These are phyloP conservation scores for Arxiozyma slooffiae DNA, from an alignment of 1,139 yeast species.

Conservation along the genomic window DNA sequence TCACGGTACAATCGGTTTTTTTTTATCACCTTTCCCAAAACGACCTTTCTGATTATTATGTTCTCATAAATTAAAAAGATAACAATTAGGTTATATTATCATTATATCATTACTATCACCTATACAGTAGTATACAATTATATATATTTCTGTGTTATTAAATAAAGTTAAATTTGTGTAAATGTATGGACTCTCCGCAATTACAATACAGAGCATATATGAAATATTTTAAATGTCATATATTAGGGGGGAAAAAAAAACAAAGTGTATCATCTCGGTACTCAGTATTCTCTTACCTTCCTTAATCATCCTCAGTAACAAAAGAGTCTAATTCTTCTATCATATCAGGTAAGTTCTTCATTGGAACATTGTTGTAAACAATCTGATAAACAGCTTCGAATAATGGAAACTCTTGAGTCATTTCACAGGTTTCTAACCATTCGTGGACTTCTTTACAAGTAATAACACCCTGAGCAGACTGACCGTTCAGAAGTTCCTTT, in stretches of 20 bases:
- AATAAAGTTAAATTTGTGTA: no score
- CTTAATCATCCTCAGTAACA: conserved; percentile 7
- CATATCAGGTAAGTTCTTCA: conserved; percentile 53
- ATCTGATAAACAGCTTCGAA: conserved; percentile 79
- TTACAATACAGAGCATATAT: no score
- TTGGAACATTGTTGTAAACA: conserved; percentile 60
- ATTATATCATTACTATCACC: not conserved
- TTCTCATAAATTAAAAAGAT: not conserved
- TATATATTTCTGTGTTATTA: no score
- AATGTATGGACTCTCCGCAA: not conserved
- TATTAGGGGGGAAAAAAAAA: no score
- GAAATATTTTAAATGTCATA: not conserved
- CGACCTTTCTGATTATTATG: not conserved
- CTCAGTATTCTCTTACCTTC: not conserved
- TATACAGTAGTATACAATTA: not conserved
- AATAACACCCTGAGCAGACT: conserved; percentile 86
- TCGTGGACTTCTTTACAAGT: conserved; percentile 87
- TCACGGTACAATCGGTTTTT: no score
- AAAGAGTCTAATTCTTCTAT: conserved; percentile 36
- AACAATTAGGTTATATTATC: no score
- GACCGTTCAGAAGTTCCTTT: conserved; percentile 75
- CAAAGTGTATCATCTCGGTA: not conserved
- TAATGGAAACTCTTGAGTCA: conserved; percentile 70
- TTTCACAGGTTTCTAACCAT: conserved; percentile 52
- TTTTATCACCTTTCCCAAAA: no score